A percentile compares a stretch with the other conserved stretches of the same genome.
Conservation (phyloP, 1,284 basidiomycete genomes). For the Ganoderma sinense region DNA sequence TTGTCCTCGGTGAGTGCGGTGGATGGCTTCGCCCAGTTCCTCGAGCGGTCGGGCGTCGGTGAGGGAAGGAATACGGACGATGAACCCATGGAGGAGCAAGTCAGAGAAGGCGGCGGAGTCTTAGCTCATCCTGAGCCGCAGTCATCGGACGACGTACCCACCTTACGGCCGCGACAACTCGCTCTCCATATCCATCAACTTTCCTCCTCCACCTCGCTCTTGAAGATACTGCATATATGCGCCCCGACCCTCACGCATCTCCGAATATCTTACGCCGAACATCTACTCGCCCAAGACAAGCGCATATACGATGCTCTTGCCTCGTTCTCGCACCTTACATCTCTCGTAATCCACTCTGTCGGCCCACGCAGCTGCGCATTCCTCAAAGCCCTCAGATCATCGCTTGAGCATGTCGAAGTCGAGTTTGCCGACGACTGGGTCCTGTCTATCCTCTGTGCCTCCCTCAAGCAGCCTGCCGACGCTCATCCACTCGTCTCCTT, state of each 20-base stretch:
- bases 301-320: conserved; percentile 5
- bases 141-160: not conserved
- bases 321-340: conserved; percentile 5
- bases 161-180: not conserved
- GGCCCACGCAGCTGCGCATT: conserved; percentile 21
- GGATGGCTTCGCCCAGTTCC: not conserved
- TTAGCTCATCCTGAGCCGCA: not conserved
- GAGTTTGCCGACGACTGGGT: conserved; percentile 26
- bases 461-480: not conserved
- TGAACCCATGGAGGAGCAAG: not conserved
- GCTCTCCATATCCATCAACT: not conserved
- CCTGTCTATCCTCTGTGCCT: conserved; percentile 6
- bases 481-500: not conserved
- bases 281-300: conserved; percentile 18
- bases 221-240: not conserved
- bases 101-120: not conserved
- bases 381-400: conserved; percentile 5
- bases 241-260: conserved; percentile 18
- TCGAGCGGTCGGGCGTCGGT: not conserved
- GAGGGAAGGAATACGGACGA: not conserved
- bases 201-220: not conserved
- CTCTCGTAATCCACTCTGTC: conserved; percentile 13
- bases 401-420: conserved; percentile 17
- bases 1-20: not conserved
- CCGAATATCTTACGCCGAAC: conserved; percentile 17